Base-by-base conservation (phyloP, 495 filamentous ascomycete genomes). In the Lasiosphaeria ovina region DNA sequence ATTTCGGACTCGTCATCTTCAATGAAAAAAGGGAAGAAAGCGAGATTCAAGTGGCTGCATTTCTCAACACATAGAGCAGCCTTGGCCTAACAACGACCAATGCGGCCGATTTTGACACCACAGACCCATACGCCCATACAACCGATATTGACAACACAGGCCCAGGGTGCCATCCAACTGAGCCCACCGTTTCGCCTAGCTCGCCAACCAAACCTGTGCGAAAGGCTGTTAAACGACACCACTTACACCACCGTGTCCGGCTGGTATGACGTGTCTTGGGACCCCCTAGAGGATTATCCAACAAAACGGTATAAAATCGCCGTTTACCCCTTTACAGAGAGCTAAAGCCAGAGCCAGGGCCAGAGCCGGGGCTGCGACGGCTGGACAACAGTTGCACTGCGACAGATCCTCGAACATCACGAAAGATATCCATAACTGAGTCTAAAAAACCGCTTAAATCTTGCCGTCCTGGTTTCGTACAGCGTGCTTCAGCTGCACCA, bases 401-500 rank as follows among this genome's bases (percentile, higher is more conserved):
- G 51, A 33, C 60, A 63, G 12, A 52, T 57, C 12, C 57, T 60
- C 3, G 51, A 60, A 16, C 52, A 54, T 11, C 16, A 55, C 12
- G 54, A 52, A 6, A 59, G 14, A 4, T 42, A 2, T 11, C 33
- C 35, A 9, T 51, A 24, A 42, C 51, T 35, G 35, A 58, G 35
- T 24, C 53, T 51, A 3, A 38, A 53, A 42, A 36, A 69, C 40
- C 63, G 68, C n/a, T 62, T 67, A 36, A 59, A 59, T 12, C 58
- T 74, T 35, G 69, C 67, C 0, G 60, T 64, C 34, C 55, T 68
- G 31, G 57, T 74, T 2, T 58, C 69, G 33, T 66, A 64, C 4
- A 71, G 64, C 17, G 49, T 69, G 12, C 62, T 74, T 14, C 66
- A 69, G 35, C 62, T 74, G 17, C 61, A 74, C 34, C 58, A 56